phyloP scores from a whole-genome alignment of 768 basidiomycete species.

The Amanita pseudoporphyria region DNA sequence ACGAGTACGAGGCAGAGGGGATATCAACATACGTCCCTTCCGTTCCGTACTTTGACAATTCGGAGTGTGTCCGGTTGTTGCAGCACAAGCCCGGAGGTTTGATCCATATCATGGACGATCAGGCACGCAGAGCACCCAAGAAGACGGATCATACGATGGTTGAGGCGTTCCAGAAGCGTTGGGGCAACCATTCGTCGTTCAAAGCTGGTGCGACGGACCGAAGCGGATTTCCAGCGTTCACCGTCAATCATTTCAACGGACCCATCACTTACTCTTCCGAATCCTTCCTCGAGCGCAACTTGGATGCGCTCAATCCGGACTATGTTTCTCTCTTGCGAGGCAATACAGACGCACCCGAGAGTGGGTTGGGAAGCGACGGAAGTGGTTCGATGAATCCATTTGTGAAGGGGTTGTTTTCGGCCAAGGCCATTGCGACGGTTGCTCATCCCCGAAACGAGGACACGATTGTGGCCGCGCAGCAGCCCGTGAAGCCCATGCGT shows the following conservation, averaged over 20 bases:
- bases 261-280: slow-evolving; percentile 89
- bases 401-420: slow-evolving; percentile 82
- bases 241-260: slow-evolving; percentile 85
- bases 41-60: slow-evolving; percentile 81
- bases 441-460: slow-evolving; percentile 91
- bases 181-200: slow-evolving; percentile 91
- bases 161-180: slow-evolving; percentile 88
- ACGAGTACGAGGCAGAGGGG: slow-evolving; percentile 79
- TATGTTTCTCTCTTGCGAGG: slow-evolving; percentile 87
- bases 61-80: slow-evolving; percentile 80
- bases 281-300: slow-evolving; percentile 80
- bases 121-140: slow-evolving; percentile 75
- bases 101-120: slow-evolving; percentile 97
- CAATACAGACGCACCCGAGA: slow-evolving; percentile 24
- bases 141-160: slow-evolving; percentile 94
- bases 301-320: slow-evolving; percentile 86
- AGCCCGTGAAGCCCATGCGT: slow-evolving; percentile 90
- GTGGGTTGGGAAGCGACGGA: slow-evolving; percentile 38
- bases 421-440: slow-evolving; percentile 84
- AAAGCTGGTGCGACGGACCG: slow-evolving; percentile 70
- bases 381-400: slow-evolving; percentile 86
- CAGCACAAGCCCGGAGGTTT: slow-evolving; percentile 85
- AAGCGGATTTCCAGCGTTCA: slow-evolving; percentile 79
- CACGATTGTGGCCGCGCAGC: slow-evolving; percentile 91
- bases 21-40: slow-evolving; percentile 61